A percentile compares a stretch with the other conserved stretches of the same genome.
These are phyloP conservation scores for Trichoderma cornu-damae DNA, from an alignment of 2,329 filamentous ascomycete genomes.

Conservation along the genomic window DNA sequence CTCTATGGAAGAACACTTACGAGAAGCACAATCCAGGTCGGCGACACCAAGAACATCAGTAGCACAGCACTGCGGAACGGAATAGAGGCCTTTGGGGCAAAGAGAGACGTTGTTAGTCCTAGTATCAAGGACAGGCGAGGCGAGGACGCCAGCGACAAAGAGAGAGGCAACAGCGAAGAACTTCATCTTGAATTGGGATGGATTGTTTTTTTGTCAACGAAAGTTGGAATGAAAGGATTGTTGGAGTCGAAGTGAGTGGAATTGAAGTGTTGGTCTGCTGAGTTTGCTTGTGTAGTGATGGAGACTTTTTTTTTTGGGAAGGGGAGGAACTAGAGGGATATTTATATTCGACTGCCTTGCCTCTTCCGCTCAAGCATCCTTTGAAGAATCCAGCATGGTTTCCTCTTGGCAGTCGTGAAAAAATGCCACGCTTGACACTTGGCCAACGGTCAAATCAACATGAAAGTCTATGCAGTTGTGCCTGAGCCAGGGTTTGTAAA, in stretches of 20 bases:
- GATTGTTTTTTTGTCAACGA: background rate
- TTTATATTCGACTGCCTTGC: conserved; percentile 12
- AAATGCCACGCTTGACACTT: too few relatives aligned
- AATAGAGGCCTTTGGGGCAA: conserved; percentile 24
- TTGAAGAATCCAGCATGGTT: background rate
- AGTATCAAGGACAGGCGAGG: conserved; percentile 16
- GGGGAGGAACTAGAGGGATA: background rate
- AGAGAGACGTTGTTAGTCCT: background rate
- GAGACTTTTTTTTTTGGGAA: background rate
- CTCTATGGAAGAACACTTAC: conserved; percentile 6
- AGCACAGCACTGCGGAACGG: conserved; percentile 42
- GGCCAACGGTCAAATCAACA: background rate
- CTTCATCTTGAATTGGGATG: conserved; percentile 18
- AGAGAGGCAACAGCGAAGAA: conserved; percentile 19
- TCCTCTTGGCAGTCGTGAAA: background rate
- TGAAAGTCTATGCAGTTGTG: background rate
- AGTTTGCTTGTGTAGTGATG: conserved; percentile 2
- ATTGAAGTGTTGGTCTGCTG: background rate
- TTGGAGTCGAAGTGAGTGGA: background rate
- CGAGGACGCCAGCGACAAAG: conserved; percentile 20
- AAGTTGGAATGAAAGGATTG: background rate
- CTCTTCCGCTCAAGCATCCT: background rate
- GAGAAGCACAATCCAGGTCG: conserved; percentile 40
- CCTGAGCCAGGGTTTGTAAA: background rate
- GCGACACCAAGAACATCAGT: conserved; percentile 44